Evolutionary conservation across 75 land plant genomes (phyloP).

Genomic region (Selaginella moellendorffii): DNA sequence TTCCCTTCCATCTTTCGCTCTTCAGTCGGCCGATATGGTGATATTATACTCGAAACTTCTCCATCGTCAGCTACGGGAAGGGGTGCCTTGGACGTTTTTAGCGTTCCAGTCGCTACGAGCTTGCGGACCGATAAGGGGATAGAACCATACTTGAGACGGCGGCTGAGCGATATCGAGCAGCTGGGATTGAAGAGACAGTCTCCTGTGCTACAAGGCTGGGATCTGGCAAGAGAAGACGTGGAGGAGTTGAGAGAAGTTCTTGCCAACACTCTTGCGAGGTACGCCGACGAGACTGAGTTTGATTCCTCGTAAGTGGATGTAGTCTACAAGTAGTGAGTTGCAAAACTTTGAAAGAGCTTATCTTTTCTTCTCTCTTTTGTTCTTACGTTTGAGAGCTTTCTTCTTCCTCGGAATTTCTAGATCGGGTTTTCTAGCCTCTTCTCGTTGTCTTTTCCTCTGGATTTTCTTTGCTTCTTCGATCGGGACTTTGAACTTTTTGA

Average conservation of each 20-base stretch:
- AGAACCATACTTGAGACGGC: slow-evolving; percentile 48
- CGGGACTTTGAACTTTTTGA: no score
- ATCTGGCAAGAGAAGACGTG: slow-evolving; percentile 56
- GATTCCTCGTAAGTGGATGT: no score
- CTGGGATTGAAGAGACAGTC: slow-evolving; percentile 39
- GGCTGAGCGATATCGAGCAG: slow-evolving; percentile 35
- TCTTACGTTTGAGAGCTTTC: no score
- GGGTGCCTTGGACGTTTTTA: slow-evolving; percentile 58
- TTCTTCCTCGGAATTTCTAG: no score
- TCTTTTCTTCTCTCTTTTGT: no score
- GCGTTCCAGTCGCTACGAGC: slow-evolving; percentile 76
- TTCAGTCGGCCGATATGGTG: slow-evolving; percentile 43
- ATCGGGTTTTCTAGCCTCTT: no score
- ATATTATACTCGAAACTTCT: slow-evolving; percentile 22
- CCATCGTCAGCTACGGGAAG: slow-evolving; percentile 16
- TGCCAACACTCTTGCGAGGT: slow-evolving; percentile 28
- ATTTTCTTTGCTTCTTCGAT: no score
- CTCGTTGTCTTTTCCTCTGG: no score
- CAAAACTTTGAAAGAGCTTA: no score
- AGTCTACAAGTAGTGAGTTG: no score
- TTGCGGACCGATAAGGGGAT: slow-evolving; percentile 54
- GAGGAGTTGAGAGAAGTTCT: slow-evolving; percentile 58
- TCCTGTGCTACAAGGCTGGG: slow-evolving; percentile 69
- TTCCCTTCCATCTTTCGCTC: slow-evolving; percentile 64
- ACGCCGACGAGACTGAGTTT: not conserved